Conservation (phyloP, 73 alveolate genomes). For the Tetrahymena malaccensis region DNA sequence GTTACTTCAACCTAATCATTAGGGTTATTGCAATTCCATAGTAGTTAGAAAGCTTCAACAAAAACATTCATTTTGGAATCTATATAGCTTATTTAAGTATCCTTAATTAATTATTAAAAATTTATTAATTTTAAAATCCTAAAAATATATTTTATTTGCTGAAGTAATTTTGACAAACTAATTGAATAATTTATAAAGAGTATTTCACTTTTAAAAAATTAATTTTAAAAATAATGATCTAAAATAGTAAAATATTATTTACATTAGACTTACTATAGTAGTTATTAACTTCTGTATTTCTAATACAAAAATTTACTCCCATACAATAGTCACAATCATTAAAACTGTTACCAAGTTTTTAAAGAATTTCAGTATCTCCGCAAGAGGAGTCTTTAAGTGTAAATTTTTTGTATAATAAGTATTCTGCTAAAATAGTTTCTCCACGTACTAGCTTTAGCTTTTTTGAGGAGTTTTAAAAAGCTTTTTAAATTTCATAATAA, state of each 20-base stretch:
- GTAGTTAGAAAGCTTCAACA: background rate
- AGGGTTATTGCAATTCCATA: background rate
- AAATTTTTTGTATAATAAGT: background rate
- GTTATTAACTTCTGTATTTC: too few species aligned
- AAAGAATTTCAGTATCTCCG: background rate
- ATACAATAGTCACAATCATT: background rate
- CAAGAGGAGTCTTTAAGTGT: background rate
- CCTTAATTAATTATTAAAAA: too few species aligned
- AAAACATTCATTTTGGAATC: background rate
- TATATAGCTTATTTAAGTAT: too few species aligned
- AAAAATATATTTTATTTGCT: too few species aligned
- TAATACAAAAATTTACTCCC: background rate
- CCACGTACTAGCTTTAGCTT: background rate
- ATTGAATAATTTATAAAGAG: too few species aligned
- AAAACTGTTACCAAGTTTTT: background rate
- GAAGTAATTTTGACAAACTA: too few species aligned
- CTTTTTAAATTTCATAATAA: background rate
- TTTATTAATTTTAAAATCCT: too few species aligned
- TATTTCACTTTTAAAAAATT: too few species aligned
- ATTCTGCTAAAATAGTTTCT: background rate
- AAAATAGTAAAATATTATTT: too few species aligned
- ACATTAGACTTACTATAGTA: too few species aligned
- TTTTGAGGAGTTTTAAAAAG: background rate
- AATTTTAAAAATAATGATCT: too few species aligned
- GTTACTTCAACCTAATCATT: background rate